Base-by-base conservation (phyloP, 352 stramenopile species). In the Phytophthora fragariaefolia region DNA sequence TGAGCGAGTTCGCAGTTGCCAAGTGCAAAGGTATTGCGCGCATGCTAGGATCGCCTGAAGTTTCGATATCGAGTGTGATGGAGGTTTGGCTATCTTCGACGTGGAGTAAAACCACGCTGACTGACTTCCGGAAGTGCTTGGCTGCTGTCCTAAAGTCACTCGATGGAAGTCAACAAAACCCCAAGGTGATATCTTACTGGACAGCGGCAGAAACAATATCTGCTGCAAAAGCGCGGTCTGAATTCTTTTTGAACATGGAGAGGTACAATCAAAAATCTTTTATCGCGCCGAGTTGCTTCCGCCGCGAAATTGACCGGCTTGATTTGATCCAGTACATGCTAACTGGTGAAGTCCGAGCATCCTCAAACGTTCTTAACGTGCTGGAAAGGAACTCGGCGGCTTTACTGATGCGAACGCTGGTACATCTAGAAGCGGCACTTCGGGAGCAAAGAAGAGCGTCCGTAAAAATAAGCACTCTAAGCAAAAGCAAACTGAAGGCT, bases 1-100 rank as follows among this genome's bases (percentile, higher is more conserved):
- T 61, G 51, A 69, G 61, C 46, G 61, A 61, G 23, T 69, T 69
- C 28, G 17, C 61, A 13, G 61, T 69, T 20, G 61, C 61, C 30
- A 69, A 69, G 47, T 51, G 43, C 52, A 69, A 57, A 30, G 61
- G 57, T 5, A 23, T 63, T 20, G 60, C 51, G 27, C 15, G 56
- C 3, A 69, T 69, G 61, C 52, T 69, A 1, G 52, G 32, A 18
- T 63, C 53, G 4, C 10, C 61, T 28, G 61, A 57, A 3, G 34
- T 43, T 20, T 43, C 34, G 15, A 43, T 43, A 8, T 43, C 34
- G 34, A 43, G 34, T 17, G 34, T 22, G 15, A 43, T 43, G 34
- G 34, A 43, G 34, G 34, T 43, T 20, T 43, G 34, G 34, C 34
- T 69, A 38, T 40, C 50, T 2, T 57, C 50, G 20, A 57, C 50